Conservation (phyloP, 73 alveolate species). For the Tetrahymena thermophila region DNA sequence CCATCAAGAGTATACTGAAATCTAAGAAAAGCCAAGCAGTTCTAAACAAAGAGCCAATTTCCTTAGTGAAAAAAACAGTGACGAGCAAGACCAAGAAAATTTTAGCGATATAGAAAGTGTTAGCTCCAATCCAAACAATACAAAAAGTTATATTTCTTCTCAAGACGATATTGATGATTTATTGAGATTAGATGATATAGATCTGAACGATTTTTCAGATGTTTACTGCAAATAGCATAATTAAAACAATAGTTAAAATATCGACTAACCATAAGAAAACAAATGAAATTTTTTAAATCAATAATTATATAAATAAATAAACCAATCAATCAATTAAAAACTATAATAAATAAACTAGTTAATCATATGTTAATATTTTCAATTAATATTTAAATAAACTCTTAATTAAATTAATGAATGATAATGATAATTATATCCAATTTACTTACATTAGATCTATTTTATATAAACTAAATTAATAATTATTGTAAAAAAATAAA, state of each 20-base stretch:
- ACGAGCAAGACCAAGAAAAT: background rate
- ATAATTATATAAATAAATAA: too few species aligned
- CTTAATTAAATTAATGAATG: background rate
- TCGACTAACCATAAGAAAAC: too few species aligned
- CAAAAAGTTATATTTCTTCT: background rate
- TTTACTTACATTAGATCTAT: too few species aligned
- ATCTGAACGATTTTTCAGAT: background rate
- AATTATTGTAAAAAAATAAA: too few species aligned
- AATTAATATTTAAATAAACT: background rate
- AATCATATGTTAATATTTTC: background rate
- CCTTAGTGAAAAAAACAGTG: background rate
- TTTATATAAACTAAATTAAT: too few species aligned
- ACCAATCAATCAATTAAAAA: too few species aligned
- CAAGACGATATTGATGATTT: background rate
- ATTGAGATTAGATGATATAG: background rate
- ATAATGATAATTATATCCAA: too few species aligned
- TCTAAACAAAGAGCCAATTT: background rate
- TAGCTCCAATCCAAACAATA: background rate
- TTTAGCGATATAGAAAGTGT: background rate
- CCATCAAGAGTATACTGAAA: background rate
- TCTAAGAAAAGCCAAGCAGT: background rate
- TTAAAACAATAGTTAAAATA: background rate
- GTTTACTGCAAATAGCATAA: background rate
- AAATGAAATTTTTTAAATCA: too few species aligned
- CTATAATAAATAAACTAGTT: background rate